Evolutionary conservation across 805 yeast genomes (phyloP), one percentile per base, ranked within the genome.

Genomic region (Danielozyma ontarioensis): DNA sequence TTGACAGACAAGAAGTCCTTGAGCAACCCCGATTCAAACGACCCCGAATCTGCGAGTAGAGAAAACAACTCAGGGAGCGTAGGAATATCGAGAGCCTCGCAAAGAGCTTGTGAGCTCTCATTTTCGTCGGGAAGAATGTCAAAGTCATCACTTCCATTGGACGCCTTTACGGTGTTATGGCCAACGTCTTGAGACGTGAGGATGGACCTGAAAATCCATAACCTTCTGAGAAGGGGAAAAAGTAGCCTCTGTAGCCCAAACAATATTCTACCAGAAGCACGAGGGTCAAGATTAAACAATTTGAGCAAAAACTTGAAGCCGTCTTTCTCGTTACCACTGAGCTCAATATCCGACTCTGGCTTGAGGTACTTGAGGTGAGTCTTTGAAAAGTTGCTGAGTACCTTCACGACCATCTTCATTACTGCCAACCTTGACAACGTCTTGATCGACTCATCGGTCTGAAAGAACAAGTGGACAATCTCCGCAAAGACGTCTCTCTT

Each of bases 381-480:
- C n/a, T n/a, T n/a, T n/a, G n/a, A n/a, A n/a, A n/a, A n/a, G n/a
- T n/a, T n/a, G n/a, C n/a, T n/a, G 22, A 26, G n/a, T 7, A 4
- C 28, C 18, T 8, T 25, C 17, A 14, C 24, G 21, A 34, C 13
- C 25, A 52, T 29, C 31, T 61, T 64, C 4, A 54, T 42, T 34
- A 51, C 41, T 1, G 61, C 64, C 11, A 55, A 37, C n/a, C 57
- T 53, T 13, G 62, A 43, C 17, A 69, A 36, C 1, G 68, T 57
- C 5, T 45, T 49, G 6, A 71, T 53, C 0, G 76, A 63, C 35
- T 69, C 72, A 34, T 63, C 64, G 4, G 73, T 66, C 41, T 69
- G 72, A 35, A 71, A 64, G 31, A 52, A 69, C 8, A 70, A 41
- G 21, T 59, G 41, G 10, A 69, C 45, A 4, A 63, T 46, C 36